Base-by-base conservation (phyloP, 2,329 filamentous ascomycete species). In the Raffaelea deltoideospora region DNA sequence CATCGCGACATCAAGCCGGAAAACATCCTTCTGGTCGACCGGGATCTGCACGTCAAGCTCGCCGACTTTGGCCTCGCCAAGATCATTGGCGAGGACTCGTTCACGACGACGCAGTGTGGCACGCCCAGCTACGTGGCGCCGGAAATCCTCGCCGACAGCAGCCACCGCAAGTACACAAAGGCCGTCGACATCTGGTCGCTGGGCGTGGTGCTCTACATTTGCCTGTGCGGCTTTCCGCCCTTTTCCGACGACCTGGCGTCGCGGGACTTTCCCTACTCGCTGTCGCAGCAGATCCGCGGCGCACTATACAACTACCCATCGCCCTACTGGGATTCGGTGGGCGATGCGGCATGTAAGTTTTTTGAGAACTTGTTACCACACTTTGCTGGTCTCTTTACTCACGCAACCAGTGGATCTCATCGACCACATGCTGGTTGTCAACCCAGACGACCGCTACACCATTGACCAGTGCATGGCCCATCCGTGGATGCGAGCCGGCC, bases 1-100 rank as follows among this genome's bases (percentile, higher is more conserved):
- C 90, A 98, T 55, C 80, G 90, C 40, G 90, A 98, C 49, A 95
- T 98, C 59, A 96, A 95, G 57, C 88, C 87, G 0, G 88, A 96
- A 53, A 96, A 96, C 50, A 96, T 98, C 24, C 62, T 98, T 9
- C 63, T 98, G 26, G 76, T 80, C 5, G 85, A 95, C 57, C 85
- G 84, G 50, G 69, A 90, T 24, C 61, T 95, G 21, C 77, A 78
- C 41, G 79, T 94, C 44, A 98, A 98, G 59, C 63, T 98, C 42
- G 90, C 87, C 17, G 90, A 98, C 57, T 98, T 98, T 57, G 90
- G 90, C 32, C 69, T 98, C 27, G 88, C 90, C 30, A 98, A 98
- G 60, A 96, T 98, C 46, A 94, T 98, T 46, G 92, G 92, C 43
- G 90, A 98, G 55, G 86, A 95, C 53, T 95, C 88, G 0, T 98